Conservation (phyloP, 768 basidiomycete genomes). For the Phlebiopsis gigantea region DNA sequence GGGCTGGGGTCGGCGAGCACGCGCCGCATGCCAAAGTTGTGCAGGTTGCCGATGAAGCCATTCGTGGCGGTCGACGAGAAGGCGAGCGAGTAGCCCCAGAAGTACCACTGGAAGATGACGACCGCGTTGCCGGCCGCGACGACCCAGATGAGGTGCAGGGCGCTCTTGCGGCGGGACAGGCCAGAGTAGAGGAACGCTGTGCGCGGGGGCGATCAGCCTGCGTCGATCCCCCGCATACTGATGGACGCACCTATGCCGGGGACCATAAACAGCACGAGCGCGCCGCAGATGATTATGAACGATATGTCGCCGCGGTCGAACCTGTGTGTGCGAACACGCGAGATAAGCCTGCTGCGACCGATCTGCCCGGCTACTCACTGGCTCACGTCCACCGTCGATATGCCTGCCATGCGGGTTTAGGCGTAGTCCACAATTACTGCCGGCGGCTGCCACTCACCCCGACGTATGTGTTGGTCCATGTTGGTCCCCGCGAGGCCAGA, state of each 20-base stretch:
- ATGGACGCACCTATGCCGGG: slow-evolving; percentile 54
- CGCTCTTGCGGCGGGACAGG: slow-evolving; percentile 64
- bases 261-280: slow-evolving; percentile 74
- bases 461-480: neutral
- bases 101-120: slow-evolving; percentile 77
- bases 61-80: slow-evolving; percentile 76
- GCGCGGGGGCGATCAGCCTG: slow-evolving; percentile 2
- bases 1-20: slow-evolving; percentile 71
- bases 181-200: slow-evolving; percentile 72
- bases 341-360: neutral
- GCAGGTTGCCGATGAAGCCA: slow-evolving; percentile 75
- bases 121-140: slow-evolving; percentile 70
- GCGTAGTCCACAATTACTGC: neutral
- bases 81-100: slow-evolving; percentile 80
- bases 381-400: slow-evolving; percentile 1
- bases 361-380: slow-evolving; percentile 4
- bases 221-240: neutral
- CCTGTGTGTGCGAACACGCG: slow-evolving; percentile 26
- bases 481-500: neutral
- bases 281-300: slow-evolving; percentile 64
- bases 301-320: slow-evolving; percentile 69
- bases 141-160: slow-evolving; percentile 70
- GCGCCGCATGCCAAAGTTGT: slow-evolving; percentile 68
- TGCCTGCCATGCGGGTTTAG: neutral
- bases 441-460: neutral